Base-by-base conservation (phyloP, 345 rosid genomes). In the Pistacia integerrima region DNA sequence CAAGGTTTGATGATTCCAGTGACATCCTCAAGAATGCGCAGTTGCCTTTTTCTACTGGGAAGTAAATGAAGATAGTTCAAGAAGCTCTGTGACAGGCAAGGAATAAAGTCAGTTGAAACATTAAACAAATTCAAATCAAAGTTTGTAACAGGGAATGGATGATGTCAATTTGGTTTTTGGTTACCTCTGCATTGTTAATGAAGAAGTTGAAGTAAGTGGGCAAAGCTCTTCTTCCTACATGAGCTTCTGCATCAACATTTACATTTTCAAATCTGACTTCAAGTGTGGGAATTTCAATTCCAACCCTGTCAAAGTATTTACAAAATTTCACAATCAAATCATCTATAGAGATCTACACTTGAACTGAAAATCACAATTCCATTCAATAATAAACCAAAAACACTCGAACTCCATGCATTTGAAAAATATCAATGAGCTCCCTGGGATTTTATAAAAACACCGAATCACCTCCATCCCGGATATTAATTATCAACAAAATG, bases 1-100 rank as follows among this genome's bases (percentile, higher is more conserved):
- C 87, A 76, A 20, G 95, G 95, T 76, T 85, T 92, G 83, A 94
- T 84, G 73, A 94, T 81, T 81, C 96, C 94, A 61, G 83, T 88
- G 3, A 88, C 85, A 78, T 93, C 83, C 41, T 77, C 77, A 14
- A 91, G 91, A 74, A 93, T 85, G 20, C 79, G 64, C 30, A 87
- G 8, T 17, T 64, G 82, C 67, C 58, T 79, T 76, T 87, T 93
- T 51, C 77, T 67, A 83, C 64, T 79, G n/a, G 76, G 74, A 66
- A 74, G 69, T 64, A 89, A 12, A 56, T 86, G 76, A 5, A 84
- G 25, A 57, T 14, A 67, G 62, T 63, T 72, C 76, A 77, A 76
- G 44, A 82, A 28, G 59, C 72, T 74, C 88, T 87, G 73, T 64
- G 59, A n/a, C 20, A 6, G 1, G 11, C 41, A 48, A 52, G 13